These are phyloP conservation scores for Dactylellina drechsleri DNA, from an alignment of 2,329 filamentous ascomycete genomes.

Conservation along the genomic window DNA sequence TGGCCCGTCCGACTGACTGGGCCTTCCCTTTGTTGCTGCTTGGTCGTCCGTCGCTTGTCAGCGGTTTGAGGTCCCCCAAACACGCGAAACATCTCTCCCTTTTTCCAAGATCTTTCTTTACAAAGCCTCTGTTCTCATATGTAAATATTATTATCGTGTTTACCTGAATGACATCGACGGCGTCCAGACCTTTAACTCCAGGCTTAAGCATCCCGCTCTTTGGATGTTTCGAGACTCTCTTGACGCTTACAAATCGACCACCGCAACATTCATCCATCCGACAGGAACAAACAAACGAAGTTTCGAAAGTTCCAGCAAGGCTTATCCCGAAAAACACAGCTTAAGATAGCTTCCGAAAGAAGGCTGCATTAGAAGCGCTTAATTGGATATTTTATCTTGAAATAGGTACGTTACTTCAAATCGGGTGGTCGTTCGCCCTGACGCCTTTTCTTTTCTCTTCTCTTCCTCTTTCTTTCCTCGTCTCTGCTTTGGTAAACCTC, in stretches of 20 bases:
- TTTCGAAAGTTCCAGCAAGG: slow-evolving; percentile 8
- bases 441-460: slow-evolving; percentile 1
- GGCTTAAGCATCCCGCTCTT: not conserved
- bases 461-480: no score
- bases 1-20: not conserved
- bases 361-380: slow-evolving; percentile 11
- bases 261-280: not conserved
- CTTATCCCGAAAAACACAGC: not conserved
- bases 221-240: slow-evolving; percentile 48
- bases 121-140: slow-evolving; percentile 13
- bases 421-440: not conserved
- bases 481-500: not conserved
- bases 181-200: not conserved
- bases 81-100: no score
- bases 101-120: no score
- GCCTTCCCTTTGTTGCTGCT: slow-evolving; percentile 8
- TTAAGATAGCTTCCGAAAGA: not conserved
- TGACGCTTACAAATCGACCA: slow-evolving; percentile 41
- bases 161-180: no score
- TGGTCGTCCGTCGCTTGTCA: slow-evolving; percentile 5
- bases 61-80: slow-evolving; percentile 11
- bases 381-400: not conserved
- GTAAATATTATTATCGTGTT: no score
- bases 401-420: not conserved
- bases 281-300: not conserved